A percentile compares a stretch with the other conserved stretches of the same genome.
These are phyloP conservation scores for Fomes fomentarius DNA, from an alignment of 1,284 basidiomycete genomes.

Conservation along the genomic window DNA sequence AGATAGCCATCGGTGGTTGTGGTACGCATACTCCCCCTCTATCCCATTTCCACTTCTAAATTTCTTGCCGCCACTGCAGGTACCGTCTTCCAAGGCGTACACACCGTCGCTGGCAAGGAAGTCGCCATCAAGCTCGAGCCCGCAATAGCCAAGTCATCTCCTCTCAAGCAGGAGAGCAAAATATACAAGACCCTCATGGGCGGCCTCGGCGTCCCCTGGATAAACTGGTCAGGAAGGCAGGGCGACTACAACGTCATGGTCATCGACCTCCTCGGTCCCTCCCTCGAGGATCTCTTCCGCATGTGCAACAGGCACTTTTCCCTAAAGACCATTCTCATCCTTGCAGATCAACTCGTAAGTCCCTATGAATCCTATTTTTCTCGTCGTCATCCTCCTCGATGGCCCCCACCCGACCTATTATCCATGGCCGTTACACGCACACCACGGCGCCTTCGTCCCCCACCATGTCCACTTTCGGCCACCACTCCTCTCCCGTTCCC, in stretches of 20 bases:
- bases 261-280: constrained; percentile 92
- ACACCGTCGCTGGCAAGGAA: constrained; percentile 95
- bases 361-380: too few relatives aligned
- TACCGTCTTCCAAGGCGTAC: constrained; percentile 93
- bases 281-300: constrained; percentile 94
- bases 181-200: constrained; percentile 94
- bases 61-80: constrained; percentile 46
- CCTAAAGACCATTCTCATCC: constrained; percentile 89
- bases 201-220: constrained; percentile 92
- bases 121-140: constrained; percentile 98
- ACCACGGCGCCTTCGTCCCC: constrained; percentile 8
- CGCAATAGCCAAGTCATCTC: constrained; percentile 78
- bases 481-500: not conserved
- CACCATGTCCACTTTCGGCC: not conserved
- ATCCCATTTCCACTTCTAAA: constrained; percentile 7
- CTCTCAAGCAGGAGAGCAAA: constrained; percentile 90
- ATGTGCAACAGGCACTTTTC: constrained; percentile 93
- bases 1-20: constrained; percentile 94
- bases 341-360: constrained; percentile 91
- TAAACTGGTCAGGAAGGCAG: constrained; percentile 93
- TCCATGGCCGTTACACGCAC: not conserved
- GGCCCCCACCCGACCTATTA: too few relatives aligned
- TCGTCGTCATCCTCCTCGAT: too few relatives aligned
- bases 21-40: constrained; percentile 53
- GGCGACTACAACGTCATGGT: constrained; percentile 98